Conservation (phyloP, 179 eudicot species). For the Amaranthus tricolor region DNA sequence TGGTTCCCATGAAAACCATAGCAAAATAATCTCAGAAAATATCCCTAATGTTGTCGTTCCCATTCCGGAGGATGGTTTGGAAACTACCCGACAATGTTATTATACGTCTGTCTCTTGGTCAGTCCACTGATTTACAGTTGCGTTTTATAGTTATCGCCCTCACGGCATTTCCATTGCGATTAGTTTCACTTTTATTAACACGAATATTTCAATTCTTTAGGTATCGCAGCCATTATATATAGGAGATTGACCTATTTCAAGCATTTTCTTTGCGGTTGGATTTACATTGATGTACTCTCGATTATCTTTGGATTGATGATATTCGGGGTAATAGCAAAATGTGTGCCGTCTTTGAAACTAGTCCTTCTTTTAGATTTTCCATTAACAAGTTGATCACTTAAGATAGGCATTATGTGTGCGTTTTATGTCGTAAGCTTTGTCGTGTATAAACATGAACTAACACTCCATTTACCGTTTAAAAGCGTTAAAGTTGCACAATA, state of each 20-base stretch:
- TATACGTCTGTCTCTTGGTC: no score
- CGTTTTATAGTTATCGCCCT: not conserved
- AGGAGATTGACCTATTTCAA: not conserved
- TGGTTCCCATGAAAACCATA: no score
- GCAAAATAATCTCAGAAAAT: no score
- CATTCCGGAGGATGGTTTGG: no score
- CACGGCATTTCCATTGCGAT: not conserved
- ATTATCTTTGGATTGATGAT: conserved; percentile 6
- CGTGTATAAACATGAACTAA: not conserved
- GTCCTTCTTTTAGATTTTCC: conserved; percentile 5
- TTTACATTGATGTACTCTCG: not conserved
- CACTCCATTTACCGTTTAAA: no score
- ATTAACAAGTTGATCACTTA: not conserved
- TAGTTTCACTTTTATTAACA: not conserved
- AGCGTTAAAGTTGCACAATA: not conserved
- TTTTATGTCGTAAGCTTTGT: not conserved
- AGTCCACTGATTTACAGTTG: no score
- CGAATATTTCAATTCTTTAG: not conserved
- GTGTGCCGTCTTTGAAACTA: not conserved
- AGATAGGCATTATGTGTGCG: conserved; percentile 1
- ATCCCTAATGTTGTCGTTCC: no score
- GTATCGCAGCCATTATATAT: not conserved
- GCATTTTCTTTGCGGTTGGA: not conserved
- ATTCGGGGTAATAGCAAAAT: conserved; percentile 14
- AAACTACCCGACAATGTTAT: no score